These are phyloP conservation scores for Ballota nigra DNA, from an alignment of 257 asterid genomes.

Conservation along the genomic window DNA sequence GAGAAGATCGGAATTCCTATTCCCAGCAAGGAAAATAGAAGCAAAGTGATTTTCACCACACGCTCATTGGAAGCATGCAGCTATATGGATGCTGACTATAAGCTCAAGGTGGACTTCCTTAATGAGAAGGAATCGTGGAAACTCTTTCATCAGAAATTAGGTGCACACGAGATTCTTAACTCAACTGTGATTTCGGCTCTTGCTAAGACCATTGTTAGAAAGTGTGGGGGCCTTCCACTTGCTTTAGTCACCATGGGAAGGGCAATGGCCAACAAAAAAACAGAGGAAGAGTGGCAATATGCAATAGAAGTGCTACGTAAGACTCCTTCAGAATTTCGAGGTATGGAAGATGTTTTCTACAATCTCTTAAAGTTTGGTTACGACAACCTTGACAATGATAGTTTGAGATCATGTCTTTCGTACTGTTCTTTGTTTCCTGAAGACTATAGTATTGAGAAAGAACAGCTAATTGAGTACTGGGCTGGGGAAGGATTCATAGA, in stretches of 20 bases:
- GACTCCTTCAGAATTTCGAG: slow-evolving; percentile 47
- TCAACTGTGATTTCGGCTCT: slow-evolving; percentile 19
- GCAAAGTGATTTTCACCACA: slow-evolving; percentile 47
- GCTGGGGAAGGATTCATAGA: slow-evolving; percentile 46
- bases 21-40: slow-evolving; percentile 33
- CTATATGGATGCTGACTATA: slow-evolving; percentile 41
- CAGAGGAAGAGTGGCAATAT: slow-evolving; percentile 41
- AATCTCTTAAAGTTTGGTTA: slow-evolving; percentile 41
- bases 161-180: slow-evolving; percentile 23
- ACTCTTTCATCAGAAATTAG: slow-evolving; percentile 41
- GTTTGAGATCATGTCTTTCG: slow-evolving; percentile 32
- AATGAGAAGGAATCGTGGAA: slow-evolving; percentile 39
- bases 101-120: slow-evolving; percentile 45
- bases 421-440: slow-evolving; percentile 49
- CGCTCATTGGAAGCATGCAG: slow-evolving; percentile 44
- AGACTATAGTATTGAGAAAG: slow-evolving; percentile 41
- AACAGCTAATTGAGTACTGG: slow-evolving; percentile 48
- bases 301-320: slow-evolving; percentile 38
- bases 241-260: slow-evolving; percentile 50
- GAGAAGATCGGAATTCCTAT: slow-evolving; percentile 44
- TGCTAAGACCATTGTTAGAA: slow-evolving; percentile 39
- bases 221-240: slow-evolving; percentile 56
- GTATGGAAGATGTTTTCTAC: slow-evolving; percentile 48
- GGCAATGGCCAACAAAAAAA: slow-evolving; percentile 46
- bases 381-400: slow-evolving; percentile 39